phyloP scores from a whole-genome alignment of 177 flowering plant genomes.

The Telopea speciosissima region DNA sequence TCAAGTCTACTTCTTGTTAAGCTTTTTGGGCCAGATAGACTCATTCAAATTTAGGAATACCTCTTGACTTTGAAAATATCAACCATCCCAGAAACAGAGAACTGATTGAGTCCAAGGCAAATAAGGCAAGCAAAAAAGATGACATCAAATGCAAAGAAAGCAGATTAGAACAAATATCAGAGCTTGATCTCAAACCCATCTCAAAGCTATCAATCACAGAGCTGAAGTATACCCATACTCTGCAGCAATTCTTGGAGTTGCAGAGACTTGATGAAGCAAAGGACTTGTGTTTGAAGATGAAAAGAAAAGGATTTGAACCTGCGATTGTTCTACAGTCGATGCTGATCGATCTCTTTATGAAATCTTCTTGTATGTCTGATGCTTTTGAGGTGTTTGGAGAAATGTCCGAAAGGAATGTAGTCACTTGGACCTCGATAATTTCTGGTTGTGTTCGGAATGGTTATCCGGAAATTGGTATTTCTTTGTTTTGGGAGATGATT shows the following conservation, averaged over 20 bases:
- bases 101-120: neutral
- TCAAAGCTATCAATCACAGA: neutral
- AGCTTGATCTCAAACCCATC: neutral
- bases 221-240: neutral
- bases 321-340: conserved; percentile 11
- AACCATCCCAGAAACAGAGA: neutral
- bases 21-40: too few species aligned
- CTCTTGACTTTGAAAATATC: too few species aligned
- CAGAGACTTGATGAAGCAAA: conserved; percentile 6
- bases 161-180: neutral
- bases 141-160: neutral
- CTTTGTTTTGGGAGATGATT: conserved; percentile 16
- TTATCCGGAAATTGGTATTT: conserved; percentile 4
- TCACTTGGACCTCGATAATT: conserved; percentile 19
- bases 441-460: conserved; percentile 14
- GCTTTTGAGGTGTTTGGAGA: conserved; percentile 13
- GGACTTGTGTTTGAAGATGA: conserved; percentile 10
- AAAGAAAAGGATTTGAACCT: conserved; percentile 8
- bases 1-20: too few species aligned
- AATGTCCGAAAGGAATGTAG: conserved; percentile 17
- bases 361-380: conserved; percentile 4
- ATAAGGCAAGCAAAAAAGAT: neutral
- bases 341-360: conserved; percentile 9
- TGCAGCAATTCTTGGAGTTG: neutral
- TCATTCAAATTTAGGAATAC: too few species aligned